Evolutionary conservation across 1,139 yeast genomes (phyloP).

Genomic region (Arxiozyma slooffiae): DNA sequence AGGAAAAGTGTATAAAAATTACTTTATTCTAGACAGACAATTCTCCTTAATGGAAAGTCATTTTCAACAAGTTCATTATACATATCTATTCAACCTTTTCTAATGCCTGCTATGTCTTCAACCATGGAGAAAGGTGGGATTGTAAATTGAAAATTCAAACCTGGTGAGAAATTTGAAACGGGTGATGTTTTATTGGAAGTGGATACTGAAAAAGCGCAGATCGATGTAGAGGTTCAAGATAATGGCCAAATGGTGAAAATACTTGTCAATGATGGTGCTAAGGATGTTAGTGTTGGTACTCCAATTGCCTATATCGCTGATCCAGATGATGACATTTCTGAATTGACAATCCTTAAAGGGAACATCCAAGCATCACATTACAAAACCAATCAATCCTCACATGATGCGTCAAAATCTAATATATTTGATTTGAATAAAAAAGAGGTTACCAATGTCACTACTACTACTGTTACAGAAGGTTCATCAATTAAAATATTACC

Average conservation of each 20-base stretch:
- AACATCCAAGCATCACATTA: constrained; percentile 5
- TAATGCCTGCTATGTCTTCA: constrained; percentile 98
- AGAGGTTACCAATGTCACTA: not conserved
- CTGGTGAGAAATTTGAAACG: constrained; percentile 65
- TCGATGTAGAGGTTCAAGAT: constrained; percentile 87
- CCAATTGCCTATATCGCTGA: constrained; percentile 87
- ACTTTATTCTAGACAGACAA: not conserved
- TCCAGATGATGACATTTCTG: constrained; percentile 66
- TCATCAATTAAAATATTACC: constrained; percentile 35
- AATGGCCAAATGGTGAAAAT: constrained; percentile 85
- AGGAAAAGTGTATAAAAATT: not conserved
- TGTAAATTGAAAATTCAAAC: constrained; percentile 82
- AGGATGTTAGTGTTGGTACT: constrained; percentile 74
- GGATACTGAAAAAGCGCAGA: constrained; percentile 89
- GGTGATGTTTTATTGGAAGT: constrained; percentile 87
- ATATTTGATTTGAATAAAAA: not conserved
- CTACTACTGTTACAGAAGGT: constrained; percentile 1
- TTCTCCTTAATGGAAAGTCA: not conserved
- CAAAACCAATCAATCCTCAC: constrained; percentile 7
- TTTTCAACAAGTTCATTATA: constrained; percentile 3
- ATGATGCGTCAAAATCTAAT: constrained; percentile 1
- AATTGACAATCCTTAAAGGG: constrained; percentile 51
- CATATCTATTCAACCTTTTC: constrained; percentile 48
- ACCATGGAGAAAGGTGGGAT: constrained; percentile 98
- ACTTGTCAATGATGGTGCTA: constrained; percentile 57